Percentiles rank a stretch among this genome's conserved stretches.
These are phyloP conservation scores for Microascus cirrosus DNA, from an alignment of 2,329 filamentous ascomycete species.

Conservation along the genomic window DNA sequence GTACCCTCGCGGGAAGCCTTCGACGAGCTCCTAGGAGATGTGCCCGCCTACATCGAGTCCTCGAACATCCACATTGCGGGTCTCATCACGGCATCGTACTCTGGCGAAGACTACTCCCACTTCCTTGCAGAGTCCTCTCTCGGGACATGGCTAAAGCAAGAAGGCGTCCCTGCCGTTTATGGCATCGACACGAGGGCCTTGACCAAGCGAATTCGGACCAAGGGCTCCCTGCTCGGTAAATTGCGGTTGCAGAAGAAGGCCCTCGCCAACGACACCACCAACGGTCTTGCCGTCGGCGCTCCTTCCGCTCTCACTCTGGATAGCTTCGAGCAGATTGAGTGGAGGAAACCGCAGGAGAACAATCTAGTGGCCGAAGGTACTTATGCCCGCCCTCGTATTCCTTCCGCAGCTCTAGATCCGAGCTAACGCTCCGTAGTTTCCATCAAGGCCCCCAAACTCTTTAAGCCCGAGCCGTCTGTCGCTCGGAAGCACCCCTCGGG, in stretches of 20 bases:
- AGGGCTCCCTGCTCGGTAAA: constrained; percentile 93
- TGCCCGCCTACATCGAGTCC: constrained; percentile 90
- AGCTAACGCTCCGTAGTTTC: constrained; percentile 56
- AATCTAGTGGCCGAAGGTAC: constrained; percentile 91
- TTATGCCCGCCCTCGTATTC: background rate
- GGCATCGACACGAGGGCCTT: constrained; percentile 88
- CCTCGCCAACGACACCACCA: constrained; percentile 28
- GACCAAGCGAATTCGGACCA: constrained; percentile 86
- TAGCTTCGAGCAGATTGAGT: constrained; percentile 70
- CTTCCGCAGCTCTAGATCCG: constrained; percentile 12
- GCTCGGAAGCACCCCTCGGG: constrained; percentile 82
- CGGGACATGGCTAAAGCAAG: constrained; percentile 91
- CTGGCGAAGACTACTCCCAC: constrained; percentile 91
- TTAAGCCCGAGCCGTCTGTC: constrained; percentile 59
- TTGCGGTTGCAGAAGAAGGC: constrained; percentile 54
- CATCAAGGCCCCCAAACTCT: constrained; percentile 74
- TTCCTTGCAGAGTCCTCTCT: constrained; percentile 84
- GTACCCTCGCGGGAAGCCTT: constrained; percentile 78
- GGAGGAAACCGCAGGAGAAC: constrained; percentile 83
- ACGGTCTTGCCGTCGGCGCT: constrained; percentile 15
- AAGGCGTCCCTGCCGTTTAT: constrained; percentile 86
- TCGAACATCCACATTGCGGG: constrained; percentile 88
- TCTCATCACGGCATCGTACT: constrained; percentile 82
- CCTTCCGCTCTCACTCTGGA: constrained; percentile 16
- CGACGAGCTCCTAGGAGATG: constrained; percentile 73